Evolutionary conservation across 352 stramenopile species (phyloP).

Genomic region (Pythium folliculosum): DNA sequence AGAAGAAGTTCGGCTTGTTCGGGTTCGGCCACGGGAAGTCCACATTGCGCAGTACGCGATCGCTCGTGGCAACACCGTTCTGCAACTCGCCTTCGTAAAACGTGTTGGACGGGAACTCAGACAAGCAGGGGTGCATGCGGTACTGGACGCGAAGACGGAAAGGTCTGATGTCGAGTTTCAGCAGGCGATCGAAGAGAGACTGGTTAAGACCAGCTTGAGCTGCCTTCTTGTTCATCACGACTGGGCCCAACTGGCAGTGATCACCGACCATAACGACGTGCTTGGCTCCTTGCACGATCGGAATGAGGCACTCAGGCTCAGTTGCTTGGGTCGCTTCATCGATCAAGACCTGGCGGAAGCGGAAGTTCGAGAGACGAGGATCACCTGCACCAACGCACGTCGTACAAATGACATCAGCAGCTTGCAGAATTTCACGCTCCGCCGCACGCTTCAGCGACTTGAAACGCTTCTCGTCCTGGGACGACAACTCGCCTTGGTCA

Average conservation of each 20-base stretch:
- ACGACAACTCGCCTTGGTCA: slow-evolving; percentile 93
- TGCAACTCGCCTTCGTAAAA: slow-evolving; percentile 99
- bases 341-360: slow-evolving; percentile 99
- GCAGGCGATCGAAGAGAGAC: slow-evolving; percentile 97
- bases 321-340: slow-evolving; percentile 99
- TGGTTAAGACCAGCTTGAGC: slow-evolving; percentile 97
- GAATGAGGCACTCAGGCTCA: slow-evolving; percentile 99
- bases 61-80: slow-evolving; percentile 96
- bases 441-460: slow-evolving; percentile 90
- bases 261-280: slow-evolving; percentile 99
- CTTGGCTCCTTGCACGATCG: slow-evolving; percentile 98
- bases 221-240: slow-evolving; percentile 99
- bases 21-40: slow-evolving; percentile 98
- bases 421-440: slow-evolving; percentile 97
- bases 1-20: slow-evolving; percentile 98
- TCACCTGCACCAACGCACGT: slow-evolving; percentile 99
- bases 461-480: slow-evolving; percentile 97
- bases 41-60: slow-evolving; percentile 86
- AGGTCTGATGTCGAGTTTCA: slow-evolving; percentile 94
- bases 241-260: slow-evolving; percentile 97
- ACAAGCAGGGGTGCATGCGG: slow-evolving; percentile 99
- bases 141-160: slow-evolving; percentile 99
- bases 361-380: slow-evolving; percentile 96
- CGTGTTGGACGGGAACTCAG: slow-evolving; percentile 98
- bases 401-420: slow-evolving; percentile 99